Evolutionary conservation across 1,284 basidiomycete species (phyloP), one percentile per base, ranked within the genome.

Genomic region (Taiwanofungus camphoratus): DNA sequence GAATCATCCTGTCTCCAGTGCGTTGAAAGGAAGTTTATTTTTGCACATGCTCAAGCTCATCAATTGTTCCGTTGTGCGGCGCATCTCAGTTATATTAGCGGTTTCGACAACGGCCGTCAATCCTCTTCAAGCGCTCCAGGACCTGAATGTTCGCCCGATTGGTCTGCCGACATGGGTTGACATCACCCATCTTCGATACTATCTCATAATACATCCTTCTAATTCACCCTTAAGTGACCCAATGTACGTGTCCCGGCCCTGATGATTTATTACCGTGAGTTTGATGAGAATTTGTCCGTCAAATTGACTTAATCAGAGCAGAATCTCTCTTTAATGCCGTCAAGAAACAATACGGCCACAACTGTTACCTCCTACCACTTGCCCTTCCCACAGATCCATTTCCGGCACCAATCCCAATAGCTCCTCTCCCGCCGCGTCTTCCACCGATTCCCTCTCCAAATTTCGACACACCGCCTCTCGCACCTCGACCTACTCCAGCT

Each of bases 141-240:
- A 78, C 21, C 66, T 90, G 18, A 79, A 87, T 59, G 66, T 82
- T 36, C 73, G 82, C 40, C 62, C 65, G 11, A 54, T 77, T 33
- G 80, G 87, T 46, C 70, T 90, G 40, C 87, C 87, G 6, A 54
- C 77, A 36, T 90, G 87, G 87, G 82, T 90, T 15, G 87, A 90
- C 60, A 62, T 74, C 9, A 77, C 74, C 12, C 70, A 75, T 48
- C 66, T 90, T 35, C 74, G 77, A 34, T 89, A 82, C 57, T 86
- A 78, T 23, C 67, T 90, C 23, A 84, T 90, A 48, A 64, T 90
- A 33, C 87, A 90, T 57, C 79, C 87, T 1, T 61, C 70, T 44
- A 69, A 74, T 50, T 89, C 87, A 2, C 65, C 77, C 2, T 64
- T 90, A 29, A 79, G 82, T 18, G 74, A 84, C 38, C 84, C 88